Percentiles rank a stretch among this genome's conserved stretches.
Conservation (phyloP, 305 asterid species). For the Nicotiana rustica region DNA sequence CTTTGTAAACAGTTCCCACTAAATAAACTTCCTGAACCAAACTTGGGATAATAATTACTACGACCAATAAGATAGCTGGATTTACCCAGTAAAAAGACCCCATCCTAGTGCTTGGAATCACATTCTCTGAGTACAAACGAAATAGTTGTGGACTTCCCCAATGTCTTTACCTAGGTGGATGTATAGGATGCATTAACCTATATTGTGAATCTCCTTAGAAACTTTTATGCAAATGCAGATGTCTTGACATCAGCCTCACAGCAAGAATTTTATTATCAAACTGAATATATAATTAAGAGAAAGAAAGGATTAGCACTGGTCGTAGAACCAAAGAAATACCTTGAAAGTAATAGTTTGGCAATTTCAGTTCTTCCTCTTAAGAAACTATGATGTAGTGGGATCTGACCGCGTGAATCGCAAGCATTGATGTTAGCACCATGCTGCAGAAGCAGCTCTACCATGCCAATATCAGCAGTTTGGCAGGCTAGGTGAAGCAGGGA, state of each 20-base stretch:
- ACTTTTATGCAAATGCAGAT: constrained; percentile 6
- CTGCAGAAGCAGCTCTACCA: constrained; percentile 96
- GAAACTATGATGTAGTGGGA: constrained; percentile 87
- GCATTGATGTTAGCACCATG: constrained; percentile 74
- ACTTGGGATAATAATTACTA: constrained; percentile 4
- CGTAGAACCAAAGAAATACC: constrained; percentile 53
- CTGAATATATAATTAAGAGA: constrained; percentile 10
- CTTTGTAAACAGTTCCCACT: neutral
- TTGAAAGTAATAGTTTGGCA: constrained; percentile 71
- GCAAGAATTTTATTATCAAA: neutral
- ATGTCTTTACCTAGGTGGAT: neutral
- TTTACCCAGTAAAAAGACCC: neutral
- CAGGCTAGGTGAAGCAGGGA: constrained; percentile 97
- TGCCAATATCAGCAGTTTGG: constrained; percentile 86
- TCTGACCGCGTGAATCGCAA: constrained; percentile 73
- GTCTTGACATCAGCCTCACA: constrained; percentile 19
- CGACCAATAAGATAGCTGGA: neutral
- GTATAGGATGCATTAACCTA: neutral
- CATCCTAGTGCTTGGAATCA: constrained; percentile 1
- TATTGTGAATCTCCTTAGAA: constrained; percentile 22
- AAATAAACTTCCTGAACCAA: neutral
- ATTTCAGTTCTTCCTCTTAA: constrained; percentile 66
- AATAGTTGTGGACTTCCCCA: constrained; percentile 21
- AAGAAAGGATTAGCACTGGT: neutral
- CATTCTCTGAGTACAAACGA: neutral